Evolutionary conservation across 2,329 filamentous ascomycete species (phyloP).

Genomic region (Scolecobasidium constrictum): DNA sequence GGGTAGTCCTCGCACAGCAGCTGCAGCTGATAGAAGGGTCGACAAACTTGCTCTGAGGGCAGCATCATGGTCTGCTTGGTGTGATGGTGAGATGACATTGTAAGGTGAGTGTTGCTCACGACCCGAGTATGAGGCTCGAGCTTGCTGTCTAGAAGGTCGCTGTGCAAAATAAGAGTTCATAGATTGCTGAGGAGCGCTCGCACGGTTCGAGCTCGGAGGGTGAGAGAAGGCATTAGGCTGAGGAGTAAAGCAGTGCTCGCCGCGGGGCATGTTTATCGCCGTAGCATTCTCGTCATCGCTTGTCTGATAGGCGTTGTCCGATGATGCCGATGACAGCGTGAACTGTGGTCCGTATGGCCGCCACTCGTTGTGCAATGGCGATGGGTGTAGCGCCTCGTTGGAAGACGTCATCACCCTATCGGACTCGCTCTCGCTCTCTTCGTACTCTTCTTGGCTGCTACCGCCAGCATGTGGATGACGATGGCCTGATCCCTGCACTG

Average conservation of each 20-base stretch:
- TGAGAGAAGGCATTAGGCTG: conserved; percentile 91
- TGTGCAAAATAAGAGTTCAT: conserved; percentile 31
- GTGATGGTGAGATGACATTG: conserved; percentile 61
- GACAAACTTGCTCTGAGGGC: conserved; percentile 88
- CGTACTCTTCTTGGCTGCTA: conserved; percentile 90
- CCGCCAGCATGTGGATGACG: background rate
- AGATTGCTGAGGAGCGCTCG: conserved; percentile 38
- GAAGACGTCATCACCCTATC: conserved; percentile 59
- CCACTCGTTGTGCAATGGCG: conserved; percentile 22
- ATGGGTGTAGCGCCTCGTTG: conserved; percentile 37
- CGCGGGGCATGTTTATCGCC: conserved; percentile 55
- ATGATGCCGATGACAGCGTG: conserved; percentile 8
- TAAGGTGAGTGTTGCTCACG: conserved; percentile 43
- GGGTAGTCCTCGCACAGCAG: conserved; percentile 71
- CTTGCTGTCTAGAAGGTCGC: conserved; percentile 19
- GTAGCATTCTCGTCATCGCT: conserved; percentile 67
- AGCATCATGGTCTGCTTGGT: conserved; percentile 84
- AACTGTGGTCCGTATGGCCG: conserved; percentile 11
- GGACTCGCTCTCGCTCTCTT: conserved; percentile 85
- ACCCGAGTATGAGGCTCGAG: conserved; percentile 19
- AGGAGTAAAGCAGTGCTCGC: conserved; percentile 55
- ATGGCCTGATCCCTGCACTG: background rate
- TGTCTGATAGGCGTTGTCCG: conserved; percentile 16
- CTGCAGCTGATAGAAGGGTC: conserved; percentile 87
- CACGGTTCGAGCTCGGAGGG: conserved; percentile 47